Conservation (phyloP, 169 alveolate genomes). For the Fabrea salina region DNA sequence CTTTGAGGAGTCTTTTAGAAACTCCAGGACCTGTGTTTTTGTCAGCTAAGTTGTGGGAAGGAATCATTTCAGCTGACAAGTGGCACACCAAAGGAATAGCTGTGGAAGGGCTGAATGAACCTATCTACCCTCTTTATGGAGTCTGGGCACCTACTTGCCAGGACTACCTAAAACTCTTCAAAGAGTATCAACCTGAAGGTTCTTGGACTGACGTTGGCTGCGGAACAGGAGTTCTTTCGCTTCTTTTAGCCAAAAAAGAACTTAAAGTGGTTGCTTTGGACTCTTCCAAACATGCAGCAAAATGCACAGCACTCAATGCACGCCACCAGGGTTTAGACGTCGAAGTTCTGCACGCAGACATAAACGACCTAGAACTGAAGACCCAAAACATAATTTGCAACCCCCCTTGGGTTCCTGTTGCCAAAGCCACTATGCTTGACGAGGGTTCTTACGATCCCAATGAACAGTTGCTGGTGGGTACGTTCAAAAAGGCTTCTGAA, state of each 20-base stretch:
- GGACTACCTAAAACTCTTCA: slow-evolving; percentile 32
- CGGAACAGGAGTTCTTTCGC: slow-evolving; percentile 52
- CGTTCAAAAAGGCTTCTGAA: slow-evolving; percentile 37
- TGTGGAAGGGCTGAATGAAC: slow-evolving; percentile 34
- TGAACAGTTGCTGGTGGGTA: slow-evolving; percentile 34
- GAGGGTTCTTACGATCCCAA: slow-evolving; percentile 40
- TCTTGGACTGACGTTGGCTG: slow-evolving; percentile 47
- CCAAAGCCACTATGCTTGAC: slow-evolving; percentile 34
- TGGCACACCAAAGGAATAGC: slow-evolving; percentile 45
- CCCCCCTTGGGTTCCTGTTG: slow-evolving; percentile 57
- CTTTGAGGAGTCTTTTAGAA: slow-evolving; percentile 18
- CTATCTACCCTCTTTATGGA: slow-evolving; percentile 47
- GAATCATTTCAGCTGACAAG: slow-evolving; percentile 45
- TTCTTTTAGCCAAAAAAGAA: slow-evolving; percentile 38
- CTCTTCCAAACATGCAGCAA: slow-evolving; percentile 39
- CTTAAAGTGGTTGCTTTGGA: slow-evolving; percentile 36
- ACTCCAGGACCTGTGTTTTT: slow-evolving; percentile 33
- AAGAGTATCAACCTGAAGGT: slow-evolving; percentile 14
- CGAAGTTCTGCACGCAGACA: slow-evolving; percentile 16
- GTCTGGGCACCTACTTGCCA: slow-evolving; percentile 56
- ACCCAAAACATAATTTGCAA: slow-evolving; percentile 40
- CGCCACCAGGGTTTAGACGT: slow-evolving; percentile 30
- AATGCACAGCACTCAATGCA: slow-evolving; percentile 47
- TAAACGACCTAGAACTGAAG: slow-evolving; percentile 8
- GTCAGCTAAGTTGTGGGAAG: slow-evolving; percentile 37